Base-by-base conservation (phyloP, 495 filamentous ascomycete genomes). In the Xylaria venustula region DNA sequence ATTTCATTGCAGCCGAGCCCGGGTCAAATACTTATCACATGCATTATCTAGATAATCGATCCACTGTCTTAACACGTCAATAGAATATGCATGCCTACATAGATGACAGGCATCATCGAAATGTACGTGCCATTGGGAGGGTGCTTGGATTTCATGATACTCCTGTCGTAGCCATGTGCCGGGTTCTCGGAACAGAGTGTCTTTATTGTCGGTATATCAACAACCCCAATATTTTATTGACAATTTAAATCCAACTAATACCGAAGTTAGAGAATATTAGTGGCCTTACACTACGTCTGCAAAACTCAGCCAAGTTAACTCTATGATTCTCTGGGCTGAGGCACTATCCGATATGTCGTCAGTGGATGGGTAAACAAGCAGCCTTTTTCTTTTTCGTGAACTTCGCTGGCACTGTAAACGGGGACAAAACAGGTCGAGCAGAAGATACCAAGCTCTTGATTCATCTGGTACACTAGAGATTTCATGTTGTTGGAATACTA, bases 21-120 rank as follows among this genome's bases (percentile, higher is more conserved):
- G n/a, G n/a, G 26, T 22, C 54, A 58, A 34, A 42, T 42, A 30
- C 9, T 17, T 41, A 30, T 50, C 17, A 32, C 46, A 50, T 41
- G 32, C 32, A 11, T 50, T 57, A 58, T 50, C 54, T 57, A 2
- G 19, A 58, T 58, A 26, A 58, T 58, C 54, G 54, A 58, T 40
- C 54, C 30, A 58, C 30, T 28, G 48, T 58, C 56, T 49, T 19
- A 32, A 40, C 28, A 49, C 19, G 23, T 58, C 23, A 32, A 22
- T 50, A 22, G 30, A 46, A 41, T 26, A 22, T 40, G 14, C 20
- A 37, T 37, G 48, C 28, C n/a, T 51, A 36, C 26, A 11, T 23
- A 50, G 4, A n/a, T 32, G 47, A 15, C 37, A 3, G 19, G 12
- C 49, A 30, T 28, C 7, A 50, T 42, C n/a, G n/a, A n/a, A 50